A percentile compares a stretch with the other conserved stretches of the same genome.
These are phyloP conservation scores for Monilinia fructigena DNA, from an alignment of 2,329 filamentous ascomycete species.

Conservation along the genomic window DNA sequence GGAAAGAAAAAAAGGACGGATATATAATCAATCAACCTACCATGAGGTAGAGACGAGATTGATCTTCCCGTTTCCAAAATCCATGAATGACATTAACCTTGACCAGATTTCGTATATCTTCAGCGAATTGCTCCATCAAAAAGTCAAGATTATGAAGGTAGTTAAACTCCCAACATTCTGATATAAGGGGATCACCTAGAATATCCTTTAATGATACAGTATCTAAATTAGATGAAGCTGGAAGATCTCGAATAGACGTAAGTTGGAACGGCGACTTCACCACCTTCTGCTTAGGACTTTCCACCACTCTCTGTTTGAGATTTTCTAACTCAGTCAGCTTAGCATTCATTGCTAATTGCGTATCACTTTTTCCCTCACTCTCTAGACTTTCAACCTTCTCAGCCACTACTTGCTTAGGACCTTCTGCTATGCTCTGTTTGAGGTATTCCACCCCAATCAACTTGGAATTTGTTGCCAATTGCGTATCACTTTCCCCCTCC, in stretches of 20 bases:
- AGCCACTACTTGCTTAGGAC: too few relatives aligned
- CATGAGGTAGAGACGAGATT: constrained; percentile 44
- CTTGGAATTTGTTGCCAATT: neutral
- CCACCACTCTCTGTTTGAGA: neutral
- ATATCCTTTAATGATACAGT: constrained; percentile 56
- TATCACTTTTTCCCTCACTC: constrained; percentile 11
- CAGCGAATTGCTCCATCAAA: constrained; percentile 55
- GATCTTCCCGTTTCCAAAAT: constrained; percentile 65
- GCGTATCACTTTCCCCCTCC: constrained; percentile 13
- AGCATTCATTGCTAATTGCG: neutral
- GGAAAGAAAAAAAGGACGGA: neutral
- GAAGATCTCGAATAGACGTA: constrained; percentile 55
- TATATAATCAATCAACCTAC: constrained; percentile 44
- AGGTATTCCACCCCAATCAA: neutral
- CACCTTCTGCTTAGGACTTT: constrained; percentile 17
- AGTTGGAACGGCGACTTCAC: constrained; percentile 57
- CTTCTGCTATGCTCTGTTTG: neutral
- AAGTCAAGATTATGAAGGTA: constrained; percentile 58
- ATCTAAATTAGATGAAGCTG: constrained; percentile 53
- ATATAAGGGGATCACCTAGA: constrained; percentile 57
- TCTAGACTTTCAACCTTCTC: neutral
- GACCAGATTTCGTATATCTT: constrained; percentile 52
- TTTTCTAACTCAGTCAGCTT: neutral
- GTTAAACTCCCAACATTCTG: constrained; percentile 57
- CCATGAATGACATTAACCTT: constrained; percentile 61